Conservation (phyloP, 768 basidiomycete genomes). For the Auricularia heimuer region DNA sequence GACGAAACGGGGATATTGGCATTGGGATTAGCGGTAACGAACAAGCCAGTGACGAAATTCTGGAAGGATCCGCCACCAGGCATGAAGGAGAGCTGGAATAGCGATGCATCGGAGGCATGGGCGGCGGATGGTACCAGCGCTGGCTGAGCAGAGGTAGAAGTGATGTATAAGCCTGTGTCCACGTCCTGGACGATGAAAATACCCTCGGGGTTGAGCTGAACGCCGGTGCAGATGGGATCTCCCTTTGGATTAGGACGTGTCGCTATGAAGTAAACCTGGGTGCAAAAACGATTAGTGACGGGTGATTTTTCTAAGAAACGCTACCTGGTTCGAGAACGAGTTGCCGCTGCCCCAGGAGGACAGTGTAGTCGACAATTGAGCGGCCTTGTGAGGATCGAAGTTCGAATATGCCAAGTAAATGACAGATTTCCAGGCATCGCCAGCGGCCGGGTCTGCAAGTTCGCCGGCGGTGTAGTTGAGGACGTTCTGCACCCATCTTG, state of each 20-base stretch:
- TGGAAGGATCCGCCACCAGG: constrained; percentile 22
- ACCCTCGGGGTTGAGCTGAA: constrained; percentile 20
- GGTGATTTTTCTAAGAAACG: neutral
- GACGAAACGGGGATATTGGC: neutral
- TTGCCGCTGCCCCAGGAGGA: constrained; percentile 27
- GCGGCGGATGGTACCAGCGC: constrained; percentile 19
- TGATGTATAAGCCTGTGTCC: constrained; percentile 16
- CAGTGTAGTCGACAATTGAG: constrained; percentile 20
- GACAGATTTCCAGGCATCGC: constrained; percentile 28
- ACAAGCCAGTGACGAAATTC: neutral
- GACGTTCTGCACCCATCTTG: constrained; percentile 22
- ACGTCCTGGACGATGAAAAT: constrained; percentile 22
- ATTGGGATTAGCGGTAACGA: neutral
- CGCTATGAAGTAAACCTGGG: constrained; percentile 23
- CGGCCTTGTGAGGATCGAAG: constrained; percentile 19
- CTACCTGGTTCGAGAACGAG: constrained; percentile 18
- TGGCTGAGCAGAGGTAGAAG: constrained; percentile 13
- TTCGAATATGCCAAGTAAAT: constrained; percentile 28
- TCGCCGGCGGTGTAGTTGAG: constrained; percentile 21
- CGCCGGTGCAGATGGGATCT: constrained; percentile 14
- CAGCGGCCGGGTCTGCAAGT: constrained; percentile 11
- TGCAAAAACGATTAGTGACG: neutral
- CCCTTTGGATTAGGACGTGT: constrained; percentile 19
- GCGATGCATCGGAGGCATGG: constrained; percentile 13
- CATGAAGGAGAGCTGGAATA: constrained; percentile 21